phyloP scores from a whole-genome alignment of 1,139 yeast genomes.

The Taphrina populina region DNA sequence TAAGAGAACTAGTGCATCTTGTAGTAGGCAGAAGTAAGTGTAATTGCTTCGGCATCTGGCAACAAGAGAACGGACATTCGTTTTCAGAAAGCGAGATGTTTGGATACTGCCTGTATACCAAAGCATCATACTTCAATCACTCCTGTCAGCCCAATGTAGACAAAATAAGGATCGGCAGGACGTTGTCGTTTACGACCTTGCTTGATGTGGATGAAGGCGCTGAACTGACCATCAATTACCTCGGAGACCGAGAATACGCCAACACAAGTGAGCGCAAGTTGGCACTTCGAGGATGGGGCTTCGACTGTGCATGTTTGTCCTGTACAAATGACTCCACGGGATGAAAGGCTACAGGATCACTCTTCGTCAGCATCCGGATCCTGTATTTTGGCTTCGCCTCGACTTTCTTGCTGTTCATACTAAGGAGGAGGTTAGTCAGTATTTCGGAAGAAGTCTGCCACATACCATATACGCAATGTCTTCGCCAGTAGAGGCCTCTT shows the following conservation, averaged over 20 bases:
- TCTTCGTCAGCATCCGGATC: slow-evolving; percentile 20
- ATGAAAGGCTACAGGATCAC: background rate
- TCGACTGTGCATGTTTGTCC: slow-evolving; percentile 16
- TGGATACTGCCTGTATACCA: slow-evolving; percentile 66
- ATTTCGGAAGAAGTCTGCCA: slow-evolving; percentile 45
- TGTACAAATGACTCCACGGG: background rate
- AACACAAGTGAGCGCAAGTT: slow-evolving; percentile 3
- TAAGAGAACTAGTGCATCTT: slow-evolving; percentile 47
- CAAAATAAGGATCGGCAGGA: slow-evolving; percentile 46
- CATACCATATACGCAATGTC: slow-evolving; percentile 74
- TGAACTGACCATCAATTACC: slow-evolving; percentile 29
- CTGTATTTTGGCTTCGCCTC: slow-evolving; percentile 7
- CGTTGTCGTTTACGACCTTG: slow-evolving; percentile 42
- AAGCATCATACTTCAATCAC: slow-evolving; percentile 70
- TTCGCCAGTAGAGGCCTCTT: slow-evolving; percentile 85
- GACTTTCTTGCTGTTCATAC: slow-evolving; percentile 29
- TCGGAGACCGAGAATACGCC: slow-evolving; percentile 25
- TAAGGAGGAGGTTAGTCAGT: background rate
- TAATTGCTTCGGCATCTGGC: slow-evolving; percentile 78
- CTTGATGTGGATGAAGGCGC: slow-evolving; percentile 16
- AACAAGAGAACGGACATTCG: slow-evolving; percentile 41
- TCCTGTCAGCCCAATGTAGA: slow-evolving; percentile 56
- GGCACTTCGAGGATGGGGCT: slow-evolving; percentile 23
- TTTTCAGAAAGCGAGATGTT: slow-evolving; percentile 56
- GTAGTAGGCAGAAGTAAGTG: slow-evolving; percentile 64